A percentile compares a stretch with the other conserved stretches of the same genome.
These are phyloP conservation scores for Byssochlamys sp. DNA, from an alignment of 2,329 filamentous ascomycete genomes.

Conservation along the genomic window DNA sequence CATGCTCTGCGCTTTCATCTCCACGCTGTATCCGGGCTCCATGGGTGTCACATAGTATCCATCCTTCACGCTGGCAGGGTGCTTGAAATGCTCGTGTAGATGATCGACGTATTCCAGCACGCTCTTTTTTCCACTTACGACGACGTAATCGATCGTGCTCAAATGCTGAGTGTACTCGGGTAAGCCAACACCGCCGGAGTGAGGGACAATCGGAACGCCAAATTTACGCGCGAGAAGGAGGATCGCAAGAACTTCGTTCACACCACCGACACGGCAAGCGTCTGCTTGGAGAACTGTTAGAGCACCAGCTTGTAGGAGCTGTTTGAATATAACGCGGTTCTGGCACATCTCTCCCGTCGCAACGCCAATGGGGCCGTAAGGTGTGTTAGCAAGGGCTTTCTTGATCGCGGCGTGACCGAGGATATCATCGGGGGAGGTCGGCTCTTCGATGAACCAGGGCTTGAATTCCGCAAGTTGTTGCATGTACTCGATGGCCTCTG, in stretches of 20 bases:
- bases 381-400: slow-evolving; percentile 56
- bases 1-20: slow-evolving; percentile 88
- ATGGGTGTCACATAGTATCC: slow-evolving; percentile 81
- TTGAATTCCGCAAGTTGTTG: slow-evolving; percentile 69
- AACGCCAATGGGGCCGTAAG: slow-evolving; percentile 60
- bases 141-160: slow-evolving; percentile 85
- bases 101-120: slow-evolving; percentile 89
- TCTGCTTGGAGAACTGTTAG: slow-evolving; percentile 87
- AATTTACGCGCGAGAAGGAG: slow-evolving; percentile 64
- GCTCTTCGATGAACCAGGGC: slow-evolving; percentile 85
- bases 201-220: slow-evolving; percentile 72
- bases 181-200: slow-evolving; percentile 79
- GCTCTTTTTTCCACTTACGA: slow-evolving; percentile 68
- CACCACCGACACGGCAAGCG: slow-evolving; percentile 77
- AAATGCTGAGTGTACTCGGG: slow-evolving; percentile 92
- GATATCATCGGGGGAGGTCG: slow-evolving; percentile 80
- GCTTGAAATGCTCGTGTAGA: slow-evolving; percentile 82
- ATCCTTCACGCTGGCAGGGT: slow-evolving; percentile 69
- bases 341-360: slow-evolving; percentile 93
- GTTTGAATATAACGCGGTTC: slow-evolving; percentile 90
- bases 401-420: slow-evolving; percentile 78
- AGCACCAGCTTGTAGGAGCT: slow-evolving; percentile 67
- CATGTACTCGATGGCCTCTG: slow-evolving; percentile 83
- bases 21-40: slow-evolving; percentile 78
- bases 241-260: slow-evolving; percentile 87